A percentile compares a stretch with the other conserved stretches of the same genome.
Evolutionary conservation across 805 yeast genomes (phyloP).

Genomic region (Ascoidea rubescens): DNA sequence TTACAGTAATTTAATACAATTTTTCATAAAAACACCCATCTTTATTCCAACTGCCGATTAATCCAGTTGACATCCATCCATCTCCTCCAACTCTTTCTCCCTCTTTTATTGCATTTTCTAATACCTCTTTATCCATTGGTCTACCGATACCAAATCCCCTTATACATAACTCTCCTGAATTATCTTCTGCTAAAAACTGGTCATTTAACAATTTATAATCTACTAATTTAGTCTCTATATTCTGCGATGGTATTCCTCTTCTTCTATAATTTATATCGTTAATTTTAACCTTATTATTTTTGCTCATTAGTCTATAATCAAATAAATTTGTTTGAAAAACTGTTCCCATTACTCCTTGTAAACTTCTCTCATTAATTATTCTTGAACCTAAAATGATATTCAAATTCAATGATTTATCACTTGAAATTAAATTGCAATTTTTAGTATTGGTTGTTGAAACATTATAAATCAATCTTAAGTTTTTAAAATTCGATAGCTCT

Average conservation of each 20-base stretch:
- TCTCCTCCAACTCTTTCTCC: conserved; percentile 8
- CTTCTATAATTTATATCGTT: background rate
- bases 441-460: background rate
- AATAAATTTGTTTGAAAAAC: conserved; percentile 7
- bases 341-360: conserved; percentile 6
- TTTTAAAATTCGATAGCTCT: no score
- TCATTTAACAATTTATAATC: conserved; percentile 7
- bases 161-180: conserved; percentile 9
- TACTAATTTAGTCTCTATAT: conserved; percentile 7
- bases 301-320: conserved; percentile 6
- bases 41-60: conserved; percentile 7
- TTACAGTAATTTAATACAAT: background rate
- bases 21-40: conserved; percentile 12
- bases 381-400: conserved; percentile 5
- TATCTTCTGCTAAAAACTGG: conserved; percentile 4
- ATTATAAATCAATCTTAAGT: background rate
- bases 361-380: conserved; percentile 6
- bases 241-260: conserved; percentile 8
- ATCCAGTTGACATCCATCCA: conserved; percentile 12
- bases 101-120: conserved; percentile 3
- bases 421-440: background rate
- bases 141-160: conserved; percentile 9
- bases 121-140: conserved; percentile 4
- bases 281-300: background rate
- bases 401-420: background rate